Conservation (phyloP, 495 filamentous ascomycete species). For the Penicillium macrosclerotiorum region DNA sequence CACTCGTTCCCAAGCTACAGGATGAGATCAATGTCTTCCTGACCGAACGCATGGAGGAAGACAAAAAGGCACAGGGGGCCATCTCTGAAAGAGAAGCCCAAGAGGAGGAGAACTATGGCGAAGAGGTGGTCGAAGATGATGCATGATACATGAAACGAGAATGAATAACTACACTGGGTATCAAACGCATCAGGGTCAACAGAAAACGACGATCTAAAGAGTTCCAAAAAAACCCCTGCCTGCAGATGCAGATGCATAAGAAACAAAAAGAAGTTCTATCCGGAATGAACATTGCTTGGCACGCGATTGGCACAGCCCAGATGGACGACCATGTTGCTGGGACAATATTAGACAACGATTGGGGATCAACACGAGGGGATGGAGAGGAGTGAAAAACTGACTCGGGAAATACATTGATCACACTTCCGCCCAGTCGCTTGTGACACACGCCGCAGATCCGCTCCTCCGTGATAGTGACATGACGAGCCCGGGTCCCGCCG, state of each 20-base stretch:
- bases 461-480: conserved; percentile 81
- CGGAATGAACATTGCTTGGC: conserved; percentile 18
- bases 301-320: conserved; percentile 69
- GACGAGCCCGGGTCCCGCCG: conserved; percentile 59
- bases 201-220: conserved; percentile 14
- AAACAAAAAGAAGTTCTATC: conserved; percentile 15
- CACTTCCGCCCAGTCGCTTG: conserved; percentile 86
- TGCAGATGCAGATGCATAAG: conserved; percentile 12
- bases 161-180: conserved; percentile 33
- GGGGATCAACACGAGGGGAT: not conserved
- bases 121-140: conserved; percentile 65
- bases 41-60: conserved; percentile 85
- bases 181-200: conserved; percentile 30
- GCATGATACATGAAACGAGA: conserved; percentile 27
- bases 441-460: conserved; percentile 87
- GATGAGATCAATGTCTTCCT: conserved; percentile 77
- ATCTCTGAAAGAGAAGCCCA: conserved; percentile 56
- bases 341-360: conserved; percentile 19
- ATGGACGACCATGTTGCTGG: conserved; percentile 69
- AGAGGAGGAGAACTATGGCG: conserved; percentile 85
- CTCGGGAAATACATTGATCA: conserved; percentile 74
- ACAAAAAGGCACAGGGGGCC: conserved; percentile 58
- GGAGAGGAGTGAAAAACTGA: conserved; percentile 31
- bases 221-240: conserved; percentile 9
- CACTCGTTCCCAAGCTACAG: conserved; percentile 60